Evolutionary conservation across 768 basidiomycete genomes (phyloP).

Genomic region (Boletus eberwhitei): DNA sequence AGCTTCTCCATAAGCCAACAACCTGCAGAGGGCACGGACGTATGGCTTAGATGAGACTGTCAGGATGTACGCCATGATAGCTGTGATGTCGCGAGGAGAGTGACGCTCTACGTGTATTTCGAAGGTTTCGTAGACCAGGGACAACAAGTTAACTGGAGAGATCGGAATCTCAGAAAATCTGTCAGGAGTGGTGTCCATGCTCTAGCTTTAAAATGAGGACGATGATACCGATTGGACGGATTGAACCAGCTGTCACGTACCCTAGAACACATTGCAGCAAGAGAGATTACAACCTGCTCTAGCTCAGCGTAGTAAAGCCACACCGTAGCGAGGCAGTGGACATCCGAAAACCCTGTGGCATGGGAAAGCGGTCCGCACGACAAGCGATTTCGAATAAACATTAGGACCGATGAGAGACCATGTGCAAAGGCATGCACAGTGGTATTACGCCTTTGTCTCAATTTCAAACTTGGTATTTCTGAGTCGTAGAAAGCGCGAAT

Average conservation of each 20-base stretch:
- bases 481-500: neutral
- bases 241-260: constrained; percentile 37
- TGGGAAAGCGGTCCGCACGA: constrained; percentile 38
- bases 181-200: constrained; percentile 31
- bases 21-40: constrained; percentile 52
- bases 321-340: constrained; percentile 36
- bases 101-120: constrained; percentile 50
- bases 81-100: constrained; percentile 46
- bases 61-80: constrained; percentile 66
- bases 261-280: constrained; percentile 56
- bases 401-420: constrained; percentile 53
- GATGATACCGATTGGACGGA: neutral
- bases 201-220: constrained; percentile 21
- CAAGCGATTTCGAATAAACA: constrained; percentile 47
- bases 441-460: constrained; percentile 46
- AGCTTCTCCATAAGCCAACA: constrained; percentile 49
- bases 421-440: constrained; percentile 67
- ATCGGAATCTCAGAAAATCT: constrained; percentile 44
- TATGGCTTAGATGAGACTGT: constrained; percentile 62
- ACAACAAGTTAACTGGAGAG: constrained; percentile 50
- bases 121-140: constrained; percentile 58
- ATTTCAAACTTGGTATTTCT: constrained; percentile 5
- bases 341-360: constrained; percentile 12
- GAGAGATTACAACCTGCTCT: constrained; percentile 47
- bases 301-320: constrained; percentile 51